These are phyloP conservation scores for Suillus subluteus DNA, from an alignment of 768 basidiomycete genomes.

Conservation along the genomic window DNA sequence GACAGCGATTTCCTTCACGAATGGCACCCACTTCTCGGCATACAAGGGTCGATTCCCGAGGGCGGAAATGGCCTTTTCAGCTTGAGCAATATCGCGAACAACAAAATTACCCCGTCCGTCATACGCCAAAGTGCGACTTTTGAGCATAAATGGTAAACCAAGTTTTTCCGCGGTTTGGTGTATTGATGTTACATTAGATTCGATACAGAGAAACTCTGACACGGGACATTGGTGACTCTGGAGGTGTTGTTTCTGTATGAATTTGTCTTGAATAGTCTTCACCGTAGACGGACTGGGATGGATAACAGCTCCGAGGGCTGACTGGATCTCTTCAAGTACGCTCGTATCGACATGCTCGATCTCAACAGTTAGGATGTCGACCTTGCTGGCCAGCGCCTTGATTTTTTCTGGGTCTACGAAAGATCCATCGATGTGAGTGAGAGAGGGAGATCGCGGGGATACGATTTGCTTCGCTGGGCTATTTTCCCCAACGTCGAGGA, in stretches of 20 bases:
- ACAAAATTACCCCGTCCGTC: constrained; percentile 95
- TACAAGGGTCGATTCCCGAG: constrained; percentile 79
- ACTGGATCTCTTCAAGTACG: constrained; percentile 56
- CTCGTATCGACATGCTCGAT: constrained; percentile 93
- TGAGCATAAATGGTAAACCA: constrained; percentile 93
- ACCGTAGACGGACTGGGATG: constrained; percentile 87
- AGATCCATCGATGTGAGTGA: constrained; percentile 82
- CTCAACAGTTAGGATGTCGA: constrained; percentile 91
- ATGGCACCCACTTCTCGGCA: constrained; percentile 93
- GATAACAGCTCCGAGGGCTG: constrained; percentile 41
- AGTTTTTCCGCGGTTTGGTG: constrained; percentile 55
- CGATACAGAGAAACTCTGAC: constrained; percentile 63
- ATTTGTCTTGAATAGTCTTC: constrained; percentile 79
- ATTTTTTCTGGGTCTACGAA: constrained; percentile 84
- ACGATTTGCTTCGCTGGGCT: constrained; percentile 91
- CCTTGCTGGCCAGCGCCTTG: constrained; percentile 73
- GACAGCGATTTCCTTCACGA: constrained; percentile 89
- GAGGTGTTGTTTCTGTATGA: constrained; percentile 68
- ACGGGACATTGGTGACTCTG: constrained; percentile 51
- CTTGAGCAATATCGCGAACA: constrained; percentile 56
- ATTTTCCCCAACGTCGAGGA: constrained; percentile 82
- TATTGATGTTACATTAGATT: constrained; percentile 54
- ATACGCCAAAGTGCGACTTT: constrained; percentile 93
- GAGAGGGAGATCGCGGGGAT: constrained; percentile 49
- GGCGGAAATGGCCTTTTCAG: constrained; percentile 50